Base-by-base conservation (phyloP, 345 rosid species). In the Euclidium syriacum region DNA sequence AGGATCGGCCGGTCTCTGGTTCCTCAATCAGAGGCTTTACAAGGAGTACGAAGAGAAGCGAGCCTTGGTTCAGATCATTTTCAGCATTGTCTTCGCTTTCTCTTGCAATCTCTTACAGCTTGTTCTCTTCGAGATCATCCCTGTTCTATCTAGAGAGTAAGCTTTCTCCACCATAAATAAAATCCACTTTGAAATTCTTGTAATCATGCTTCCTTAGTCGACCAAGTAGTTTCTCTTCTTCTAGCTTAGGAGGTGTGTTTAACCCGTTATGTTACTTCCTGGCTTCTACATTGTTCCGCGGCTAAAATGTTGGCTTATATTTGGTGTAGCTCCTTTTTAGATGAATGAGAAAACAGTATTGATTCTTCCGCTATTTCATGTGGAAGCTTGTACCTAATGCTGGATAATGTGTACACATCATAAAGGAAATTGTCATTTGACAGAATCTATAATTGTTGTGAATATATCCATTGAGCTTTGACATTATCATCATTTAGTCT, bases 41-140 rank as follows among this genome's bases (percentile, higher is more conserved):
- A 94, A 94, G 65, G 99, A 94, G 81, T 94, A 94, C 71, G 99
- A 94, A 67, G 96, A 94, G 83, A 94, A 94, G 73, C 74, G 97
- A 56, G 92, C 74, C 3, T 70, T 87, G 75, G 96, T 94, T 52
- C 99, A 94, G 84, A 84, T 94, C 80, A 90, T 94, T 51, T 94
- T 94, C 86, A 90, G 96, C 58, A 67, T 86, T 70, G 97, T 94
- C n/a, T 94, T 90, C 71, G 92, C 99, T 26, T 94, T 94, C 81
- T 94, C 97, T 52, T 87, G 99, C 78, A 94, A 87, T 57, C 99
- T 94, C 32, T 85, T 94, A 32, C 99, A 94, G 84, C 99, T 94
- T 57, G 99, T 94, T 39, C 90, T 94, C 40, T 90, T 90, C 74
- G 97, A 94, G 78, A 94, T 94, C 80, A 87, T 94, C 68, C 97